A percentile compares a stretch with the other conserved stretches of the same genome.
phyloP scores from a whole-genome alignment of 306 rosid species.

The Heteromeles arbutifolia region DNA sequence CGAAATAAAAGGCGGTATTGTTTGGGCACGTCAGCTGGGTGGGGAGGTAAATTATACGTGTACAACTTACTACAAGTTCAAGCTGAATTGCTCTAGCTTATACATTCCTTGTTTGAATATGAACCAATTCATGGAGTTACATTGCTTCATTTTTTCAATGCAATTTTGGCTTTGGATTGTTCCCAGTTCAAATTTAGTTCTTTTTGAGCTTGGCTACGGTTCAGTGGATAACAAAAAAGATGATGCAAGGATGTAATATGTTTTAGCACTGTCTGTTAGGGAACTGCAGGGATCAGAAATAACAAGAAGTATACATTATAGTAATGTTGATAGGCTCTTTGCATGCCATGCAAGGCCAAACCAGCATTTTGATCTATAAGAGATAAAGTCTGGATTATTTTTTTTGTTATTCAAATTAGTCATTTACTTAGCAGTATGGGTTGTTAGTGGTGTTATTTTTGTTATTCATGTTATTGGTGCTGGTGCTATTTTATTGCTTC shows the following conservation, averaged over 20 bases:
- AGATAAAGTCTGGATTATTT: not conserved
- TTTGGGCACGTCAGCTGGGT: slow-evolving; percentile 97
- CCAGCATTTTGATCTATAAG: not conserved
- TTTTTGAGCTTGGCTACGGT: not conserved
- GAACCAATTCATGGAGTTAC: not conserved
- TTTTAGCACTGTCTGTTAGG: not conserved
- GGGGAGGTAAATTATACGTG: slow-evolving; percentile 63
- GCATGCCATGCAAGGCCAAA: not conserved
- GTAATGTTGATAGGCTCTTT: not conserved
- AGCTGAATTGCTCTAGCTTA: not conserved
- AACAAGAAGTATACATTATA: not conserved
- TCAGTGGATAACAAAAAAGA: not conserved
- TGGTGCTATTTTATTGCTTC: not conserved
- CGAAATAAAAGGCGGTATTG: slow-evolving; percentile 56
- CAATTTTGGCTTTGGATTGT: not conserved
- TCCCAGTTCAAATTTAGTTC: not conserved
- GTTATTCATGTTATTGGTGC: not conserved
- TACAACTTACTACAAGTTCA: not conserved
- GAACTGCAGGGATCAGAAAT: not conserved
- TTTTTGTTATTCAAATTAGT: not conserved
- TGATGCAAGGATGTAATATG: not conserved
- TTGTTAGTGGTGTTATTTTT: not conserved
- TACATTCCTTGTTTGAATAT: not conserved
- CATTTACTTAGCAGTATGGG: not conserved
- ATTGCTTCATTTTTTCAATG: not conserved